Base-by-base conservation (phyloP, 2,329 filamentous ascomycete genomes). In the Didymella keratinophila region DNA sequence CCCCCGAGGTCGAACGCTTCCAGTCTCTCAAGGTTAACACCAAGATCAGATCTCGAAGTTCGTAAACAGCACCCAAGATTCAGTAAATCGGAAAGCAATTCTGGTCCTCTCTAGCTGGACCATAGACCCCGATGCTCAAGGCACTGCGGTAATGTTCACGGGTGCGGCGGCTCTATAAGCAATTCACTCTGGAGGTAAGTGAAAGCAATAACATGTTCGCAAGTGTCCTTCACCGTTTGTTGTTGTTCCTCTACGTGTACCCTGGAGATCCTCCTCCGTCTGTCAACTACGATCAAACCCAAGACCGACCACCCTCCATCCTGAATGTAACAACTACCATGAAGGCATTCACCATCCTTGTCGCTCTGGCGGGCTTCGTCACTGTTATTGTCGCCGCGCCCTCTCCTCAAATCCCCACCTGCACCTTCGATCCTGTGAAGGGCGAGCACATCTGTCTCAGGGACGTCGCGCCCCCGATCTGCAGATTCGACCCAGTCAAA, bases 261-360 rank as follows among this genome's bases (percentile, higher is more conserved):
- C n/a, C 23, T 10, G 14, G 6, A 23, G 10, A 20, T 20, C 20
- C 12, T 12, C 4, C 20, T 18, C 20, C 20, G 20, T 23, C 37
- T 23, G 2, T 23, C 37, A 5, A 14, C 37, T 41, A 23, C 20
- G 20, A 41, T 11, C 37, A 18, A 41, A 16, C 10, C 36, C 4
- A 39, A 18, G 12, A 12, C 20, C 18, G 9, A 23, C 37, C 12
- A 20, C 6, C 10, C 14, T 20, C 10, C 8, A 25, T 10, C 16
- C 4, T 27, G 32, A n/a, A 3, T 11, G 8, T n/a, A 34, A 10
- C 21, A 14, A 7, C 34, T 14, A 18, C 36, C 11, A 49, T 69
- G 12, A 83, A 61, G 53, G 81, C 79, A 4, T 68, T 61, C 3
- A 79, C 79, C 63, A 82, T 76, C 43, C 6, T 37, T 11, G 6